These are phyloP conservation scores for Cystobasidium sp. DNA, from an alignment of 1,284 basidiomycete species.

Conservation along the genomic window DNA sequence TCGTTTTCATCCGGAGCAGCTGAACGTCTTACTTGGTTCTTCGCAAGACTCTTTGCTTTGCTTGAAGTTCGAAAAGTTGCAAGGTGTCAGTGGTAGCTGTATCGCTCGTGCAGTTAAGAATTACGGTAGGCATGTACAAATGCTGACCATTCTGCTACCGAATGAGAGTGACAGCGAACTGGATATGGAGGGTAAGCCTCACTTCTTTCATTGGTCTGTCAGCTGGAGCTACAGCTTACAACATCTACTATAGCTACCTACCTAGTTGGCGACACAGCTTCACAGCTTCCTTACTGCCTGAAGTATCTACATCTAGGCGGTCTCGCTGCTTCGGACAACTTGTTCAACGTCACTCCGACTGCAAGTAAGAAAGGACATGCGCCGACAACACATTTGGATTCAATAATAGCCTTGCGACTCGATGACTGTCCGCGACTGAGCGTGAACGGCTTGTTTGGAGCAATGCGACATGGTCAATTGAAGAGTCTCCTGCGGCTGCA, in stretches of 20 bases:
- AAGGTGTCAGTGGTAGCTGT: constrained; percentile 23
- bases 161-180: constrained; percentile 39
- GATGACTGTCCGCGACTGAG: constrained; percentile 38
- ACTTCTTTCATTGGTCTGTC: neutral
- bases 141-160: constrained; percentile 36
- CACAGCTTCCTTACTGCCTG: constrained; percentile 13
- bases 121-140: constrained; percentile 37
- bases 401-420: constrained; percentile 31
- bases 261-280: constrained; percentile 34
- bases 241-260: constrained; percentile 20
- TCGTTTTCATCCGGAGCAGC: constrained; percentile 29
- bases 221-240: neutral
- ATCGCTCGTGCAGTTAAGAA: constrained; percentile 38
- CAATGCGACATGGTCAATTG: constrained; percentile 34
- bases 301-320: constrained; percentile 37
- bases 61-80: constrained; percentile 30
- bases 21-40: constrained; percentile 23
- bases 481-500: constrained; percentile 22
- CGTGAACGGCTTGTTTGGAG: constrained; percentile 36
- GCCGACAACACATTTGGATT: constrained; percentile 26
- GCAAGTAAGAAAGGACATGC: constrained; percentile 6
- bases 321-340: constrained; percentile 38
- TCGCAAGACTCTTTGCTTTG: constrained; percentile 24
- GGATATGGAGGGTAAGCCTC: constrained; percentile 27
- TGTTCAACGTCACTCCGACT: constrained; percentile 34